Evolutionary conservation across 768 basidiomycete species (phyloP), one percentile per base, ranked within the genome.

Genomic region (Paxillus involutus): DNA sequence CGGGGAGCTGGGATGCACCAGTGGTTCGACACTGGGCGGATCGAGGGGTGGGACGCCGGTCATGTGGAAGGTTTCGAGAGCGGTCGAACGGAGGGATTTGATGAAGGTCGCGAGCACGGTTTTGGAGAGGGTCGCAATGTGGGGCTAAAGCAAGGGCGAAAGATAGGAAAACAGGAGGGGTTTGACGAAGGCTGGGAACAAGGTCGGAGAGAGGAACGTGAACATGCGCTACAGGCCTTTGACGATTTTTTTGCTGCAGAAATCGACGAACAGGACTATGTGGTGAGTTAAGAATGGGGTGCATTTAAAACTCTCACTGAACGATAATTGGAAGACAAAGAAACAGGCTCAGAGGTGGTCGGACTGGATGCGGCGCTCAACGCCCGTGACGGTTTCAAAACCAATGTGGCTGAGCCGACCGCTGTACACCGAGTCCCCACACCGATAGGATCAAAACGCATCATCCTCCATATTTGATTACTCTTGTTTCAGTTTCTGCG

Each of bases 211-310:
- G 79, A 81, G 59, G 83, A 84, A 65, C 77, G 82, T 30, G 67
- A 70, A 43, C 77, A 75, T 57, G 84, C 83, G 0, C 55, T 83
- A 26, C 77, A 79, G 47, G 81, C 81, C 9, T 83, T 87, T 69
- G 82, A 86, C 64, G 73, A 73, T 37, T 81, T 84, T 66, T 66
- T 84, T 49, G 70, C 71, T 21, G 68, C 76, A 59, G 79, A 84
- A 55, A 66, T 72, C 56, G 71, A 71, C 56, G 62, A 63, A 9
- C 51, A 47, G 1, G 63, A 65, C 33, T 44, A 51, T 9, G 55
- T 49, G 55, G 68, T 70, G 26, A 68, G 68, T 70, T 11, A 44
- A 39, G n/a, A 21, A 26, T 4, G 12, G 4, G 24, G 41, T 11
- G 44, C 16, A 2, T 30, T 6, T 32, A n/a, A 11, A 29, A 32